Conservation (phyloP, 768 basidiomycete genomes). For the Ephemerocybe angulata region DNA sequence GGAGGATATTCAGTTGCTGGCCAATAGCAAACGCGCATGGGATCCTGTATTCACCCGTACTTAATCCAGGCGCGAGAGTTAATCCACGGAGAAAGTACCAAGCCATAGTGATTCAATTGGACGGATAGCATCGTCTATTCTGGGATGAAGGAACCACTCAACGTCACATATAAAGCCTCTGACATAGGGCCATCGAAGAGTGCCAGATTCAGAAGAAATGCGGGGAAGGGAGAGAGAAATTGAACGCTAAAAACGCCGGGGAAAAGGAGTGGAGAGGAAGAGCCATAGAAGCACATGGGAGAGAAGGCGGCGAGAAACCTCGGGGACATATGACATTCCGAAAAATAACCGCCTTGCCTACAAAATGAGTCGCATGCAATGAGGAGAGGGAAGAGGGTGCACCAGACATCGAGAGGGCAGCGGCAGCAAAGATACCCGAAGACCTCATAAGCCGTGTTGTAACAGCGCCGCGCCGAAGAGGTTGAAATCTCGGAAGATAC, state of each 20-base stretch:
- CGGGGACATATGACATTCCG: not conserved
- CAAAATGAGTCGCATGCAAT: not conserved
- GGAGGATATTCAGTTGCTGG: not conserved
- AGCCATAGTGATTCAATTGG: not conserved
- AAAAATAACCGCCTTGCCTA: not conserved
- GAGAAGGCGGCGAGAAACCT: not conserved
- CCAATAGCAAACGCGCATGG: not conserved
- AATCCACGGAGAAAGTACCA: not conserved
- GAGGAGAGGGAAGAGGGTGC: not conserved
- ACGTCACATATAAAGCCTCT: not conserved
- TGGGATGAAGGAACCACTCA: not conserved
- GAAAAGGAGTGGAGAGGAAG: constrained; percentile 2
- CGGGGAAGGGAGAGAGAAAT: not conserved
- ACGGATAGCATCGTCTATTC: not conserved
- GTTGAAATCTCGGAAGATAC: too few relatives aligned
- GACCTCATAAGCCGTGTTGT: not conserved
- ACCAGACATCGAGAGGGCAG: not conserved
- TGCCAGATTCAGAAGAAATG: not conserved
- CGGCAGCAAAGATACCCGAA: not conserved
- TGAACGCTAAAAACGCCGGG: not conserved
- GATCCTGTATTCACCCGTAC: not conserved
- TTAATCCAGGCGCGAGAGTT: not conserved
- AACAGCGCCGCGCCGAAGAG: not conserved
- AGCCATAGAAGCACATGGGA: not conserved
- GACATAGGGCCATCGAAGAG: not conserved